Percentiles rank a stretch among this genome's conserved stretches.
These are phyloP conservation scores for Akanthomyces dipterigenus DNA, from an alignment of 2,329 filamentous ascomycete genomes.

Conservation along the genomic window DNA sequence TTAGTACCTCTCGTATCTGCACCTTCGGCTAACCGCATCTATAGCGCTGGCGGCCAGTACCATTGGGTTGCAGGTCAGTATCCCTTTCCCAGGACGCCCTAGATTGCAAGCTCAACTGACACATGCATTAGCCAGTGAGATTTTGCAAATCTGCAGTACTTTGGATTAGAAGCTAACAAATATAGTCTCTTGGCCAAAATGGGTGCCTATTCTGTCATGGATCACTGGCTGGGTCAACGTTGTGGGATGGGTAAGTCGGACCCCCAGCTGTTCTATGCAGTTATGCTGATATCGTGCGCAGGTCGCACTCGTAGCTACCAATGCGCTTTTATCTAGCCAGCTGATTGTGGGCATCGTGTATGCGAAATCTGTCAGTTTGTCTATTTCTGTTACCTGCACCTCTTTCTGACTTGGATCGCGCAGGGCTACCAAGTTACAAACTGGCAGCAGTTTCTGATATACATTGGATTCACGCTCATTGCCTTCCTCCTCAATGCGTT, in stretches of 20 bases:
- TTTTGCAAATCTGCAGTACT: background rate
- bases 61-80: constrained; percentile 58
- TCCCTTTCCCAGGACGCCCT: constrained; percentile 42
- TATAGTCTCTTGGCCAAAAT: constrained; percentile 20
- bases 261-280: background rate
- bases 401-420: background rate
- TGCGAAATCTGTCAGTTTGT: constrained; percentile 37
- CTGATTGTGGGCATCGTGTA: constrained; percentile 60
- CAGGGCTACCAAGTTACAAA: constrained; percentile 44
- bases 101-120: constrained; percentile 38
- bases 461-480: constrained; percentile 22
- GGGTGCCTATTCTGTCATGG: constrained; percentile 24
- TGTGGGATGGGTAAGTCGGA: constrained; percentile 48
- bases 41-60: constrained; percentile 52
- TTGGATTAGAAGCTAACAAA: background rate
- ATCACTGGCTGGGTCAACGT: constrained; percentile 55
- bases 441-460: constrained; percentile 64
- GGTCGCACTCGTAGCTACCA: constrained; percentile 60
- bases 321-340: constrained; percentile 59
- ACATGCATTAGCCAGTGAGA: constrained; percentile 9
- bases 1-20: background rate
- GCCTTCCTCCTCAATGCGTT: constrained; percentile 25
- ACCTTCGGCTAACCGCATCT: background rate
- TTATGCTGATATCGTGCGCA: background rate
- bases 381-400: background rate